phyloP scores from a whole-genome alignment of 345 rosid genomes.

The Barbarea vulgaris region DNA sequence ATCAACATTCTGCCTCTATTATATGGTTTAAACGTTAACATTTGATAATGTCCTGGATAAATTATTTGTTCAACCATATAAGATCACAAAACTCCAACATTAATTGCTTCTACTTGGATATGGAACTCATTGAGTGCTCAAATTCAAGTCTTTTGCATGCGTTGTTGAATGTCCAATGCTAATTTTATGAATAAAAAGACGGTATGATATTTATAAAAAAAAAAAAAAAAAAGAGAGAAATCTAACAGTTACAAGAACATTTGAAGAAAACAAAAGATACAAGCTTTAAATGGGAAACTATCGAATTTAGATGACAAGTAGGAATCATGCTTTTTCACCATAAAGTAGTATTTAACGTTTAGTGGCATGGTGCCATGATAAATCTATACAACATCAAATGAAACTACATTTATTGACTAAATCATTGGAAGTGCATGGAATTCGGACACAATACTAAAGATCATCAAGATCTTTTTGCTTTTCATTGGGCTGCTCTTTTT shows the following conservation, averaged over 20 bases:
- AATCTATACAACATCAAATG: neutral
- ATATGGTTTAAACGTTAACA: neutral
- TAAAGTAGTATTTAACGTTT: neutral
- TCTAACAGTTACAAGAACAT: neutral
- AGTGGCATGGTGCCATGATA: neutral
- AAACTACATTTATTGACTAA: conserved; percentile 30
- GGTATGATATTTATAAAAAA: neutral
- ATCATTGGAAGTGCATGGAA: conserved; percentile 17
- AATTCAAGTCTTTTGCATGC: neutral
- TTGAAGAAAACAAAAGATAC: neutral
- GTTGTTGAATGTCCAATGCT: neutral
- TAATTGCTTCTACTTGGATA: neutral
- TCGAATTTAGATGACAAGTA: neutral
- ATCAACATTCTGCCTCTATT: neutral
- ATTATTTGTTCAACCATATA: neutral
- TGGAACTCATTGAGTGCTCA: neutral
- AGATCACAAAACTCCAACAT: neutral
- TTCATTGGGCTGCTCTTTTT: conserved; percentile 18
- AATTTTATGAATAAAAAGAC: neutral
- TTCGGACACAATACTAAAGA: conserved; percentile 4
- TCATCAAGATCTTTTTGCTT: neutral
- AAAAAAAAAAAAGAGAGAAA: too few species aligned
- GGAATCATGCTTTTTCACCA: neutral
- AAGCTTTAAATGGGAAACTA: neutral
- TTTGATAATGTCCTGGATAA: neutral